Conservation (phyloP, 2,329 filamentous ascomycete species). For the Endoconidiophora laricicola region DNA sequence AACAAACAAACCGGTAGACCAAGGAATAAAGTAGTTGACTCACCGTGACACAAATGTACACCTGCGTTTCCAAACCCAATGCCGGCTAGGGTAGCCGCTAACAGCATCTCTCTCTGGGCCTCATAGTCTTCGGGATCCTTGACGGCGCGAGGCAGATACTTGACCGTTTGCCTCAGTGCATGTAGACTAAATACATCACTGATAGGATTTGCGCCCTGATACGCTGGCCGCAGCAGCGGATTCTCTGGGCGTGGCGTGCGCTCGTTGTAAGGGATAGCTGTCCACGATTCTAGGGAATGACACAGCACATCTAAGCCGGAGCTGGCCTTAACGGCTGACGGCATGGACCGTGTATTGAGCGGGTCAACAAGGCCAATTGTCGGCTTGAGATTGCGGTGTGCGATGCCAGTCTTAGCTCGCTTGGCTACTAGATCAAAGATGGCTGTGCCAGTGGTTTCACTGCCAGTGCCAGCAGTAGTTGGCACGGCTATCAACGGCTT, state of each 20-base stretch:
- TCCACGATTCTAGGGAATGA: conserved; percentile 92
- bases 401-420: conserved; percentile 87
- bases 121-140: conserved; percentile 79
- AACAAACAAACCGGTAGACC: not conserved
- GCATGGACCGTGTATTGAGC: conserved; percentile 92
- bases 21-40: conserved; percentile 15
- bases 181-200: conserved; percentile 91
- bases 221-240: conserved; percentile 79
- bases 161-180: conserved; percentile 66
- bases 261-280: conserved; percentile 85
- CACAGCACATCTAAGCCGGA: conserved; percentile 91
- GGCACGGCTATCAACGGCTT: conserved; percentile 59
- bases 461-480: conserved; percentile 71
- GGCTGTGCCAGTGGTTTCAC: conserved; percentile 91
- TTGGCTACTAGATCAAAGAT: conserved; percentile 91
- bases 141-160: conserved; percentile 81
- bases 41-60: conserved; percentile 59
- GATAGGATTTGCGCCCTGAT: conserved; percentile 95
- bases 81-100: conserved; percentile 83
- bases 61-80: conserved; percentile 97
- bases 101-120: conserved; percentile 87
- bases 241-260: conserved; percentile 71
- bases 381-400: conserved; percentile 88
- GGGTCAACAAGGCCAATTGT: conserved; percentile 76
- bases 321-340: conserved; percentile 75